These are phyloP conservation scores for Neurospora discreta DNA, from an alignment of 495 filamentous ascomycete genomes.

Conservation along the genomic window DNA sequence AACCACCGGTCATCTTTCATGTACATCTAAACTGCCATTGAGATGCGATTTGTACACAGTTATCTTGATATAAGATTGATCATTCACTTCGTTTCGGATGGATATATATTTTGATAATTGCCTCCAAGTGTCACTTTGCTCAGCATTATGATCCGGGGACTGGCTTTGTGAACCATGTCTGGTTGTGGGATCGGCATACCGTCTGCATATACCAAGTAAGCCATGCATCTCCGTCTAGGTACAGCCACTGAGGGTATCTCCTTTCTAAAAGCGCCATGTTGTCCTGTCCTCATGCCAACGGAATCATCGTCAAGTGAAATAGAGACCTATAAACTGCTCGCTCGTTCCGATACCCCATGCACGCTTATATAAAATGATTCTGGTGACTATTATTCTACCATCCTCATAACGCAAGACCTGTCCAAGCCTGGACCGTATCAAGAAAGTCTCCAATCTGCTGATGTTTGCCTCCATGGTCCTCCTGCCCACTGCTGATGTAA, in stretches of 20 bases:
- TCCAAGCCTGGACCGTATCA: background rate
- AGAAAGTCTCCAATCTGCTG: background rate
- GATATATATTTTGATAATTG: background rate
- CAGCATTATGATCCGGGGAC: background rate
- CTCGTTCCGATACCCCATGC: background rate
- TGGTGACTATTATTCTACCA: background rate
- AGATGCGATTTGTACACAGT: background rate
- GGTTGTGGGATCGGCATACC: background rate
- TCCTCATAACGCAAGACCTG: background rate
- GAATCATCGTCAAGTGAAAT: background rate
- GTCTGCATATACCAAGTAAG: background rate
- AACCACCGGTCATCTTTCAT: background rate
- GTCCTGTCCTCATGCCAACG: background rate
- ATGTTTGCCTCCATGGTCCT: background rate
- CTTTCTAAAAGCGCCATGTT: background rate
- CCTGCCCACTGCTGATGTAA: background rate
- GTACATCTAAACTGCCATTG: background rate
- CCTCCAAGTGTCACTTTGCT: background rate
- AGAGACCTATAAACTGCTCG: background rate
- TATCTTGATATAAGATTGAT: background rate
- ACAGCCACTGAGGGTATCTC: background rate
- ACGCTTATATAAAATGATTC: background rate
- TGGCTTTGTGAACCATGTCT: background rate
- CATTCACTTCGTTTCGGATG: background rate
- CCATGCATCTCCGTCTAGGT: background rate